A percentile compares a stretch with the other conserved stretches of the same genome.
These are phyloP conservation scores for Periconia sp. DNA, from an alignment of 2,329 filamentous ascomycete genomes.

Conservation along the genomic window DNA sequence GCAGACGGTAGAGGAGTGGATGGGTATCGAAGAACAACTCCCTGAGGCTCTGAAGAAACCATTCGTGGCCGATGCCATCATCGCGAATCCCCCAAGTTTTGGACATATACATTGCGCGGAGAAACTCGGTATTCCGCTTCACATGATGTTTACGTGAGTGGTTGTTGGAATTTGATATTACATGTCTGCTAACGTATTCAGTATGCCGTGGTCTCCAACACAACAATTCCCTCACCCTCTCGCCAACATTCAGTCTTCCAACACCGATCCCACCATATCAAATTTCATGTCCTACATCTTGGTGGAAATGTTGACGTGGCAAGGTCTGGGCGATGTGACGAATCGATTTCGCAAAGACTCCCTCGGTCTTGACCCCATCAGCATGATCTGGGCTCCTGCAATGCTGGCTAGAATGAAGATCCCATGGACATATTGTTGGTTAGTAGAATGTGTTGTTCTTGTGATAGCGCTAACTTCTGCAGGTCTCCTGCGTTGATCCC, in stretches of 20 bases:
- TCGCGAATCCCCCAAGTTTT: slow-evolving; percentile 77
- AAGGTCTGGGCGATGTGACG: slow-evolving; percentile 86
- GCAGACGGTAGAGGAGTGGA: slow-evolving; percentile 56
- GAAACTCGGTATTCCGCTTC: slow-evolving; percentile 72
- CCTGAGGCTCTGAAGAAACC: slow-evolving; percentile 50
- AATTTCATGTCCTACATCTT: slow-evolving; percentile 84
- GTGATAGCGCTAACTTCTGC: slow-evolving; percentile 5
- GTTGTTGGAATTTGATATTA: neutral
- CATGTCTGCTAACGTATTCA: slow-evolving; percentile 22
- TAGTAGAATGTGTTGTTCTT: slow-evolving; percentile 3
- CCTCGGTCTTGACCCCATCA: slow-evolving; percentile 75
- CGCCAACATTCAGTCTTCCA: slow-evolving; percentile 76
- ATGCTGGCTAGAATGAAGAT: slow-evolving; percentile 74
- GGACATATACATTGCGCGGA: slow-evolving; percentile 76
- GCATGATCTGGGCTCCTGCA: slow-evolving; percentile 79
- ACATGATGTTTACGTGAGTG: slow-evolving; percentile 88
- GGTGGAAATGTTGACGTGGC: slow-evolving; percentile 92
- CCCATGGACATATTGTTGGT: slow-evolving; percentile 91
- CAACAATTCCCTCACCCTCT: slow-evolving; percentile 84
- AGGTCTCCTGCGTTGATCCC: slow-evolving; percentile 47
- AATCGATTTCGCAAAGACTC: slow-evolving; percentile 79
- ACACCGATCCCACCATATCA: slow-evolving; percentile 73
- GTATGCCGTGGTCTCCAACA: slow-evolving; percentile 88
- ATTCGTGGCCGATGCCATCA: slow-evolving; percentile 82
- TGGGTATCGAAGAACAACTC: slow-evolving; percentile 42